Base-by-base conservation (phyloP, 164 flowering plant genomes). In the Magnolia changhungtana region DNA sequence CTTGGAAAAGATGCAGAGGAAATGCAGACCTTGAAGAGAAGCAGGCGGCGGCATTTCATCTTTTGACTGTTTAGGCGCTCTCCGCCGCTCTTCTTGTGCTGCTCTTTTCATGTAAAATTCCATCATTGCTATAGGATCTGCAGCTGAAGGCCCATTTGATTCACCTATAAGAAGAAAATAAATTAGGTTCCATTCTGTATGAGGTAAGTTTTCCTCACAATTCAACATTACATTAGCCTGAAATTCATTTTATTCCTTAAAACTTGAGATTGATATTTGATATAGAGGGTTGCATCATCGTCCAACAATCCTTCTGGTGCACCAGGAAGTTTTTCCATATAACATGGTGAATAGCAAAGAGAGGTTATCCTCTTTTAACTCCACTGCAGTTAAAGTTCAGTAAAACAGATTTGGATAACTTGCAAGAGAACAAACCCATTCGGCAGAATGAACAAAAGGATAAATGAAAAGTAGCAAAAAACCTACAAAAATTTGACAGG, bases 41-140 rank as follows among this genome's bases (percentile, higher is more conserved):
- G 97, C 85, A 80, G 98, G 98, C 7, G 98, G 98, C n/a, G 98
- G 98, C 98, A 95, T 95, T 83, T 95, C 98, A 83, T 95, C 97
- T 78, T 93, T 93, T 7, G 98, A 91, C 51, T 85, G 87, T 82
- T 81, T 95, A 76, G 91, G 95, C 64, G 82, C 92, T 80, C 90
- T 89, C 80, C 67, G 82, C 77, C 83, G 87, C 84, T 95, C 98
- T 84, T 95, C 98, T 63, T 88, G 93, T 69, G 96, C 98, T 79
- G 98, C 98, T 83, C 88, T 95, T 85, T 92, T 93, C 95, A 91
- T 84, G 85, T 93, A 95, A 76, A 82, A 93, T 77, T 95, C 98
- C 98, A 95, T 95, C 98, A 93, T 93, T n/a, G 98, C 96, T 63
- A 95, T 78, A 52, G 98, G 91, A 84, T 95, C 98, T 58, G 90